phyloP scores from a whole-genome alignment of 2,329 filamentous ascomycete species.

The Sordariomycetes sp. region DNA sequence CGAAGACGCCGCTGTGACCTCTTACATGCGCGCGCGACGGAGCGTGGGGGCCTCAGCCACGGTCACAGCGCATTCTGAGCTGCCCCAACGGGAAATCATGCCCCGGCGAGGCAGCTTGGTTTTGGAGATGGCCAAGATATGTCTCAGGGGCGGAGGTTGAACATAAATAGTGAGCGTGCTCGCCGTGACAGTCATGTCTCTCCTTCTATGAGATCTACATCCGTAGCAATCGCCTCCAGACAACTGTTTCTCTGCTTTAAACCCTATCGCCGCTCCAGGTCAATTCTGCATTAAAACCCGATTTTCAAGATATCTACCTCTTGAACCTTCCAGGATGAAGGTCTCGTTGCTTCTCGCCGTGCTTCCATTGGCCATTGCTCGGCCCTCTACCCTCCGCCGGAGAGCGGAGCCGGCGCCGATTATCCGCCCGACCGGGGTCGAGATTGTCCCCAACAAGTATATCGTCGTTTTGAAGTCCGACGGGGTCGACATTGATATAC shows the following conservation, averaged over 20 bases:
- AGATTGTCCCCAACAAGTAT: slow-evolving; percentile 13
- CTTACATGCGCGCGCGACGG: not conserved
- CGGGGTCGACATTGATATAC: slow-evolving; percentile 6
- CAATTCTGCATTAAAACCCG: not conserved
- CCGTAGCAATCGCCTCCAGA: too few relatives aligned
- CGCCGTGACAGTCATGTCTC: too few relatives aligned
- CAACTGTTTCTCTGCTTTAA: not conserved
- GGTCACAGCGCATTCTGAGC: not conserved
- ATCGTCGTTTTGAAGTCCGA: slow-evolving; percentile 12
- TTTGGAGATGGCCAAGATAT: not conserved
- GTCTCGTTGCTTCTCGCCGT: slow-evolving; percentile 1
- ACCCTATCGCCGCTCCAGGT: not conserved
- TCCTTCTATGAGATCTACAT: too few relatives aligned
- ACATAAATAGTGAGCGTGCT: too few relatives aligned
- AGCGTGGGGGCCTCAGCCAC: not conserved
- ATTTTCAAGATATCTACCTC: not conserved
- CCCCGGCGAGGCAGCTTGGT: too few relatives aligned
- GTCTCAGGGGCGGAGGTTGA: not conserved
- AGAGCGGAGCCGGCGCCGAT: slow-evolving; percentile 10
- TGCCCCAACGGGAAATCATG: not conserved
- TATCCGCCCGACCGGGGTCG: slow-evolving; percentile 6
- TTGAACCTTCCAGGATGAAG: not conserved
- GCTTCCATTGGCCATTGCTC: slow-evolving; percentile 4
- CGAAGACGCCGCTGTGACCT: not conserved
- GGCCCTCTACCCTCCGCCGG: slow-evolving; percentile 5